Evolutionary conservation across 2,329 filamentous ascomycete species (phyloP).

Genomic region (Bipolaris sorokiniana): DNA sequence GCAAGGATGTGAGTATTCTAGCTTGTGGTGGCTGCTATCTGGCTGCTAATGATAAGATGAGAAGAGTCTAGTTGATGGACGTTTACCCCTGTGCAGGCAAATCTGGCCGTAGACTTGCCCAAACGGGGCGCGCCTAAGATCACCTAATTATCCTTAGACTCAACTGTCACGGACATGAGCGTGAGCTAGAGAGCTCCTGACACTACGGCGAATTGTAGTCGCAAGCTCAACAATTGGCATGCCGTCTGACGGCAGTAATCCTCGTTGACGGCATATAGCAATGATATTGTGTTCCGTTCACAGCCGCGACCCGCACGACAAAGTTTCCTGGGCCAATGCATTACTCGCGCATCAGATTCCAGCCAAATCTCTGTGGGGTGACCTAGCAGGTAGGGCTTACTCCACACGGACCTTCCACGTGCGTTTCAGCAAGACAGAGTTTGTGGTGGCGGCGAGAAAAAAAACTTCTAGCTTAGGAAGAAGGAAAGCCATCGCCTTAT

Average conservation of each 20-base stretch:
- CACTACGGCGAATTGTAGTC: background rate
- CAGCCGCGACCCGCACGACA: too few relatives aligned
- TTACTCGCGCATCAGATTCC: too few relatives aligned
- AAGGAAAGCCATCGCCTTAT: background rate
- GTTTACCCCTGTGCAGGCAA: background rate
- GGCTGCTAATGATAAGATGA: background rate
- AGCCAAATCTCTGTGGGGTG: too few relatives aligned
- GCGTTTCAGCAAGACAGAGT: background rate
- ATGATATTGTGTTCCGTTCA: too few relatives aligned
- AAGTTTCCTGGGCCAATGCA: too few relatives aligned
- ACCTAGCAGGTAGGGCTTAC: too few relatives aligned
- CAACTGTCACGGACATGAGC: background rate
- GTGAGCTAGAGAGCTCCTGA: background rate
- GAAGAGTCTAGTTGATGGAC: background rate
- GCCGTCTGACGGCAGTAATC: background rate
- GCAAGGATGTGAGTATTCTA: background rate
- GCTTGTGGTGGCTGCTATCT: background rate
- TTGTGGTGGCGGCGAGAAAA: background rate
- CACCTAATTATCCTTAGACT: background rate
- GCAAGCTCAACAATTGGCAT: background rate
- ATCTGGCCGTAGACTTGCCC: background rate
- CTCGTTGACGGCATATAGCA: too few relatives aligned
- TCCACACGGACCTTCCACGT: background rate
- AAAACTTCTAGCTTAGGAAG: background rate
- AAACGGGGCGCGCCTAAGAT: background rate